phyloP scores from a whole-genome alignment of 169 alveolate species.

The Plasmodium adleri region DNA sequence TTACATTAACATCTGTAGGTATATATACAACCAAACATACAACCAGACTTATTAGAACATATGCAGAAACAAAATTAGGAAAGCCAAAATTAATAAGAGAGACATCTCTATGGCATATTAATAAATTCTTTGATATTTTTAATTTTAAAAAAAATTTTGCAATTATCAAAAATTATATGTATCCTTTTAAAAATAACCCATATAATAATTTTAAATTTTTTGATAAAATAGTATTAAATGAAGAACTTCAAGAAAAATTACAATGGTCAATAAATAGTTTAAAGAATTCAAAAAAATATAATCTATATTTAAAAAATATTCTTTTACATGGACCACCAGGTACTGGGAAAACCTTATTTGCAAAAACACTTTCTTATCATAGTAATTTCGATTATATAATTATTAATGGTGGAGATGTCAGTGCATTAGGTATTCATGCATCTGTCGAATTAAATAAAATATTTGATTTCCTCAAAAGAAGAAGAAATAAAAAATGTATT shows the following conservation, averaged over 20 bases:
- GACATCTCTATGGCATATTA: constrained; percentile 89
- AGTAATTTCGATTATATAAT: constrained; percentile 96
- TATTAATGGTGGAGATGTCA: constrained; percentile 98
- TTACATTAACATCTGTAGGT: constrained; percentile 69
- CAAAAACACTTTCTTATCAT: constrained; percentile 92
- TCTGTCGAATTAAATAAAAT: constrained; percentile 95
- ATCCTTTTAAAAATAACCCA: neutral
- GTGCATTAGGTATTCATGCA: constrained; percentile 96
- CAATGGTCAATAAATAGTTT: constrained; percentile 95
- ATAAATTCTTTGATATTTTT: constrained; percentile 75
- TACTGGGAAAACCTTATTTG: constrained; percentile 96
- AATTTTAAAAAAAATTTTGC: constrained; percentile 37
- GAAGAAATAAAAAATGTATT: constrained; percentile 91
- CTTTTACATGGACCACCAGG: constrained; percentile 97
- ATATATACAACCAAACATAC: constrained; percentile 67
- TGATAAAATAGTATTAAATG: constrained; percentile 92
- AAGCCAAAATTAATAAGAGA: constrained; percentile 93
- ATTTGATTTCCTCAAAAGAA: constrained; percentile 95
- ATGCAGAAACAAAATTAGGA: constrained; percentile 86
- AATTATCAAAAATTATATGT: neutral
- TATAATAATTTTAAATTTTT: constrained; percentile 67
- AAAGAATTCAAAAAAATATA: constrained; percentile 91
- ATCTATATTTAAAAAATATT: constrained; percentile 93
- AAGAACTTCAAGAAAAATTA: constrained; percentile 90
- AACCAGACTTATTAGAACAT: constrained; percentile 58